Conservation (phyloP, 2,329 filamentous ascomycete genomes). For the Arthrobotrys pseudoclavata region DNA sequence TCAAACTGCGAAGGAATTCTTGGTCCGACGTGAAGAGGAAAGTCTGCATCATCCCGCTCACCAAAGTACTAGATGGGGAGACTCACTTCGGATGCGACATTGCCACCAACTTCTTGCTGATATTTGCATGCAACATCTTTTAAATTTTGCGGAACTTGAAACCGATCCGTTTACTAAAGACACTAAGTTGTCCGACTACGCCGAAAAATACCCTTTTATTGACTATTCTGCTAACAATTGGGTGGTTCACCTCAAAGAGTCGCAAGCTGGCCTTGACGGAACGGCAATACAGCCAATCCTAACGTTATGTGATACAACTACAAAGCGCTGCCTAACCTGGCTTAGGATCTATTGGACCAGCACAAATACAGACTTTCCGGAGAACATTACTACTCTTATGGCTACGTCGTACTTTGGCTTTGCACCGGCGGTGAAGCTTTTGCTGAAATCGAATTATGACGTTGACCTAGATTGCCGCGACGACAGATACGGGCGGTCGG, state of each 20-base stretch:
- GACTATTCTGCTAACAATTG: conserved; percentile 6
- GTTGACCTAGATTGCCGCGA: conserved; percentile 23
- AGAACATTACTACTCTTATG: conserved; percentile 2
- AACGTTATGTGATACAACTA: neutral
- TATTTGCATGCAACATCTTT: conserved; percentile 11
- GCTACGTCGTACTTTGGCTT: conserved; percentile 6
- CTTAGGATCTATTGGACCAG: conserved; percentile 5
- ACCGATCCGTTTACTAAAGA: neutral
- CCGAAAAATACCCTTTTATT: conserved; percentile 6
- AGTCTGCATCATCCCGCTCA: conserved; percentile 1
- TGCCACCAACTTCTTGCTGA: conserved; percentile 18
- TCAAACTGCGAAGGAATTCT: conserved; percentile 67
- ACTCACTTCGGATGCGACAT: conserved; percentile 15
- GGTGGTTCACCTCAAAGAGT: neutral
- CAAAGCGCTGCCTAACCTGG: conserved; percentile 1
- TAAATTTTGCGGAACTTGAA: conserved; percentile 12
- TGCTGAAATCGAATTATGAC: conserved; percentile 12
- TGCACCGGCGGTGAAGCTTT: neutral
- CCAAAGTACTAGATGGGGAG: neutral
- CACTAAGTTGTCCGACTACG: neutral
- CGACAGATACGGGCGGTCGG: conserved; percentile 10
- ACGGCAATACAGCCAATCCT: neutral
- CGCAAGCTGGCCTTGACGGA: neutral
- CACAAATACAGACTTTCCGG: conserved; percentile 8
- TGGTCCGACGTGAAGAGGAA: conserved; percentile 56